Evolutionary conservation across 805 yeast genomes (phyloP), one percentile per base, ranked within the genome.

Genomic region (Yarrowia porcina): DNA sequence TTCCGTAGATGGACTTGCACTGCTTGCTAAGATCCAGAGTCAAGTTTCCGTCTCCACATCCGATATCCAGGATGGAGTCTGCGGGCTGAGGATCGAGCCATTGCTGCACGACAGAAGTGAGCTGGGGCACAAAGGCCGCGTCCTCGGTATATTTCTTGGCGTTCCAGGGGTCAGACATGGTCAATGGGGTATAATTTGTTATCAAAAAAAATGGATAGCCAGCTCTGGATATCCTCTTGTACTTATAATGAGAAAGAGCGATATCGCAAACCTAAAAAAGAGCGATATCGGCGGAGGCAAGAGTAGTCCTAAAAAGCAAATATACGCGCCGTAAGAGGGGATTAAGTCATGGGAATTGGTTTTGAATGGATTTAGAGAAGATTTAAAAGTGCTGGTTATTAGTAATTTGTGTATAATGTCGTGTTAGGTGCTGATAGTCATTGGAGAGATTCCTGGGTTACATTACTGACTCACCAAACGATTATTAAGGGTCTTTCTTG

Each of bases 21-120:
- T 67, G 68, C 35, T 69, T 66, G 17, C 75, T 75, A 21, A 77
- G 64, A 61, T 73, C 79, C 6, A 66, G 44, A 4, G 78, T 75
- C 35, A 78, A 77, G 5, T 79, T 69, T 0, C 80, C 81, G 3
- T 80, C 80, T 0, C 81, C 81, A 66, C 77, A 73, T 10, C 81
- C 81, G 20, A 77, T 78, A 64, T 78, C 81, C 13, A 78, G 71
- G 8, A 77, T 66, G 36, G 66, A 64, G 39, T 67, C 66, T 15
- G 67, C 66, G 4, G 71, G 67, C 63, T 73, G 69, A 28, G 77
- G 49, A 32, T 71, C 61, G 47, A 56, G 49, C 61, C 61, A 56
- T 17, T 56, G 49, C 36, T 39, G 49, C 11, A 56, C 61, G 23
- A 56, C 61, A 20, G 47, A 39, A 3, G 61, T 56, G 12, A 56